phyloP scores from a whole-genome alignment of 495 filamentous ascomycete species.

The Hypomontagnella submonticulosa region DNA sequence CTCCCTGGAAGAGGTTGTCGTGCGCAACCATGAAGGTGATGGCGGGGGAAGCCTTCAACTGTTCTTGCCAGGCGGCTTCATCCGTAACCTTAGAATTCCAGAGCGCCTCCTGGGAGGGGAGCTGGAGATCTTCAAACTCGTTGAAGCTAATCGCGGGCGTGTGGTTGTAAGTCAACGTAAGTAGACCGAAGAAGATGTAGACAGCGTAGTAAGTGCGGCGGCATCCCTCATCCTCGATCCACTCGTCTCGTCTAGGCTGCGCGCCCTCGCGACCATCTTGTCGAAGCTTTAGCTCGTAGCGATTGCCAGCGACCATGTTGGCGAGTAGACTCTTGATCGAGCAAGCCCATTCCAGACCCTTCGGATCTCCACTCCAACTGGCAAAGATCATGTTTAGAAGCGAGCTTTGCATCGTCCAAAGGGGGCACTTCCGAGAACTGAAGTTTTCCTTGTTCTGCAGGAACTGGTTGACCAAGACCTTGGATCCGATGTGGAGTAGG shows the following conservation, averaged over 20 bases:
- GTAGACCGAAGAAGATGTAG: slow-evolving; percentile 97
- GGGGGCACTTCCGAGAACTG: slow-evolving; percentile 95
- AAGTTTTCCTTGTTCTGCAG: slow-evolving; percentile 98
- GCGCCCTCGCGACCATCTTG: slow-evolving; percentile 85
- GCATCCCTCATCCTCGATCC: slow-evolving; percentile 97
- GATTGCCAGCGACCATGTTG: slow-evolving; percentile 98
- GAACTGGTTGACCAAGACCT: slow-evolving; percentile 95
- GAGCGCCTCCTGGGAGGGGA: slow-evolving; percentile 92
- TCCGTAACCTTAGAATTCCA: slow-evolving; percentile 90
- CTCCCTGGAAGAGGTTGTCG: slow-evolving; percentile 93
- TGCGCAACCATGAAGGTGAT: slow-evolving; percentile 93
- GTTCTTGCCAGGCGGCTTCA: slow-evolving; percentile 84
- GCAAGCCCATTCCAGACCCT: slow-evolving; percentile 97
- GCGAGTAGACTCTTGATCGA: slow-evolving; percentile 97
- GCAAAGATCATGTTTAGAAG: slow-evolving; percentile 99
- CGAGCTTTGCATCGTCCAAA: slow-evolving; percentile 97
- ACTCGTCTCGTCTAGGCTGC: slow-evolving; percentile 83
- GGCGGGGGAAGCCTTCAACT: slow-evolving; percentile 72
- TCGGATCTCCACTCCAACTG: slow-evolving; percentile 98
- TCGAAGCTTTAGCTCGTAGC: slow-evolving; percentile 93
- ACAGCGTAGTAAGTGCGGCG: slow-evolving; percentile 98
- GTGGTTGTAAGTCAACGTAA: slow-evolving; percentile 97
- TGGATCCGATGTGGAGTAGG: slow-evolving; percentile 96
- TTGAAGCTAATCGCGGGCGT: slow-evolving; percentile 97
- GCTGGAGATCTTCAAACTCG: slow-evolving; percentile 91